A percentile compares a stretch with the other conserved stretches of the same genome.
These are phyloP conservation scores for Neonectria hederae DNA, from an alignment of 2,329 filamentous ascomycete genomes.

Conservation along the genomic window DNA sequence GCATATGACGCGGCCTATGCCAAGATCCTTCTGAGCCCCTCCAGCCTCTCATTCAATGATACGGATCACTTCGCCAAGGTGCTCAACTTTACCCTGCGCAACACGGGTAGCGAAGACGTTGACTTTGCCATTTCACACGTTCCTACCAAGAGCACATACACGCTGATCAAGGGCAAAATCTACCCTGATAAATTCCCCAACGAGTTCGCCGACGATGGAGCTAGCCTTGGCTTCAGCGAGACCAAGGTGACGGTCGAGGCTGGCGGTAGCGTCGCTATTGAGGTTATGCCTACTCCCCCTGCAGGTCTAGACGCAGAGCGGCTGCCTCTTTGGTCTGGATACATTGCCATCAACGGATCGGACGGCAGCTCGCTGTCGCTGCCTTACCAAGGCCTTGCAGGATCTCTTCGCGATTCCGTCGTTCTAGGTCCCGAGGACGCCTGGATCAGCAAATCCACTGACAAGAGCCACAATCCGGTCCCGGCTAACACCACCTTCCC, in stretches of 20 bases:
- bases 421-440: slow-evolving; percentile 39
- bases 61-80: neutral
- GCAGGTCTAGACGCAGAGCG: slow-evolving; percentile 46
- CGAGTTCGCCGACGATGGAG: slow-evolving; percentile 52
- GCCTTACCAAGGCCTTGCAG: slow-evolving; percentile 53
- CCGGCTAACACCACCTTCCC: slow-evolving; percentile 51
- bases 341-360: slow-evolving; percentile 52
- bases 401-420: slow-evolving; percentile 45
- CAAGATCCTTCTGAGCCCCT: neutral
- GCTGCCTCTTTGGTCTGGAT: slow-evolving; percentile 55
- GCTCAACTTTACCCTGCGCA: slow-evolving; percentile 53
- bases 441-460: slow-evolving; percentile 48
- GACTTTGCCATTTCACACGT: slow-evolving; percentile 63
- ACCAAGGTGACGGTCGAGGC: slow-evolving; percentile 55
- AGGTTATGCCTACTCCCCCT: slow-evolving; percentile 57
- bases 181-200: slow-evolving; percentile 57
- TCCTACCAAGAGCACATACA: slow-evolving; percentile 64
- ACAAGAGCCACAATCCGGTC: slow-evolving; percentile 42
- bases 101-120: slow-evolving; percentile 42
- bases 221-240: slow-evolving; percentile 54
- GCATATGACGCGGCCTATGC: slow-evolving; percentile 5
- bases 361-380: slow-evolving; percentile 50
- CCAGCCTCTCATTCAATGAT: slow-evolving; percentile 11
- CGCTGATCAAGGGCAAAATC: slow-evolving; percentile 48
- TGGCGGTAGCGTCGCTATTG: slow-evolving; percentile 55